Conservation (phyloP, 2,329 filamentous ascomycete species). For the Mycosphaerella sp. region DNA sequence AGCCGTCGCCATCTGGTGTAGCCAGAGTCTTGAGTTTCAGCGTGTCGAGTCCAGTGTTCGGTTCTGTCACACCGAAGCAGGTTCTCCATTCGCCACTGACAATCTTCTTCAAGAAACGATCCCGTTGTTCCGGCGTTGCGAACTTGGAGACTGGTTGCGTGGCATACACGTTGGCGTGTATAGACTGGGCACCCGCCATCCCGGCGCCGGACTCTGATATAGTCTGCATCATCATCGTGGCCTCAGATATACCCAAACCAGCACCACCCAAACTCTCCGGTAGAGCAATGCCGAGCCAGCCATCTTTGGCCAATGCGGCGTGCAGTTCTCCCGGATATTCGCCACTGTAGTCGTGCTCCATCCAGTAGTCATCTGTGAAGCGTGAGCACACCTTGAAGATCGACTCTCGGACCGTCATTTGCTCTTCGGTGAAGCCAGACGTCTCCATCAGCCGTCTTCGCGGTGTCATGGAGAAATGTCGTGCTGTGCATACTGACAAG, state of each 20-base stretch:
- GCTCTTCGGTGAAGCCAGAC: conserved; percentile 64
- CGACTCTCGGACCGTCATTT: conserved; percentile 65
- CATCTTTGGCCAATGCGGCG: conserved; percentile 61
- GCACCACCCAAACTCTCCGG: conserved; percentile 68
- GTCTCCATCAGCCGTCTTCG: conserved; percentile 58
- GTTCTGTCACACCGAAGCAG: conserved; percentile 82
- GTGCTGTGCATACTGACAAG: conserved; percentile 17
- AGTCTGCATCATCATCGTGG: conserved; percentile 82
- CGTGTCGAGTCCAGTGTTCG: conserved; percentile 72
- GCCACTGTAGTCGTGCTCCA: conserved; percentile 62
- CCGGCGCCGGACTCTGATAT: conserved; percentile 58
- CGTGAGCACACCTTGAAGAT: conserved; percentile 61
- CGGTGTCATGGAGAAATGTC: conserved; percentile 32
- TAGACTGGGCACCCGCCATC: conserved; percentile 60
- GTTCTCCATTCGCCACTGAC: conserved; percentile 64
- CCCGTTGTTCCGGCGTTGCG: conserved; percentile 58
- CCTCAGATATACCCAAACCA: conserved; percentile 71
- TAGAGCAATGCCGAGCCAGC: conserved; percentile 76
- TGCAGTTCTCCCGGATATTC: conserved; percentile 71
- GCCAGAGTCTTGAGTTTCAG: conserved; percentile 63
- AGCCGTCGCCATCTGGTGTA: conserved; percentile 53
- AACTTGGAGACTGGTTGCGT: conserved; percentile 71
- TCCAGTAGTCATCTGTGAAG: conserved; percentile 73
- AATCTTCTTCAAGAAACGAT: conserved; percentile 60
- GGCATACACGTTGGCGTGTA: conserved; percentile 62